Evolutionary conservation across 148 eudicot genomes (phyloP), one percentile per base, ranked within the genome.

Genomic region (Nyssa sinensis): DNA sequence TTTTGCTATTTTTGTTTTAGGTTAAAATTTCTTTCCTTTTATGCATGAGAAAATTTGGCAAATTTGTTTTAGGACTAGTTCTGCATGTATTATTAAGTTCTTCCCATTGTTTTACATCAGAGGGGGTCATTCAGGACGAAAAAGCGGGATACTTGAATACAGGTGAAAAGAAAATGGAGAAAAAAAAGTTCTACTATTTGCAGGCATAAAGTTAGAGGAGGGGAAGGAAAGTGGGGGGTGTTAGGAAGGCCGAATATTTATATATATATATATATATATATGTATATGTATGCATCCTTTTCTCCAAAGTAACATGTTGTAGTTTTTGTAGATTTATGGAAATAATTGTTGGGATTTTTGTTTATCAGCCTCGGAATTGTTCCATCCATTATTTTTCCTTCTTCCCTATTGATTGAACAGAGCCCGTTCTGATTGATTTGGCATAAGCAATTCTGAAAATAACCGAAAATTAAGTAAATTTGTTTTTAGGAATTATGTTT

Each of bases 101-200:
- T 32, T 57, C 61, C 74, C 66, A 35, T 41, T 28, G n/a, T 61
- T 39, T 53, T 72, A 28, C 66, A 72, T 62, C 59, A 44, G 58
- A 62, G 60, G 75, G 53, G 75, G 35, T 59, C 33, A 65, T 64
- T 59, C 27, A 11, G 57, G 31, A 62, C 29, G 0, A n/a, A 55
- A 44, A 55, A 5, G 27, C 17, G 67, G 74, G 67, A 73, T 12
- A 30, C 21, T 0, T 2, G 14, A 4, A 47, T 73, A n/a, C 29
- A 29, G 23, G n/a, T 13, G 64, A 27, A 37, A 24, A 34, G 66
- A 37, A 73, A 62, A 28, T 19, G 37, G 37, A 31, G 41, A 21
- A 62, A 72, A 37, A 34, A 66, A 28, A 61, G 35, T 35, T n/a
- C 66, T 31, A 35, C 29, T 23, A 37, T 66, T 66, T 71, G 28